Percentiles rank a stretch among this genome's conserved stretches.
Conservation (phyloP, 345 rosid genomes). For the Hibiscus mutabilis region DNA sequence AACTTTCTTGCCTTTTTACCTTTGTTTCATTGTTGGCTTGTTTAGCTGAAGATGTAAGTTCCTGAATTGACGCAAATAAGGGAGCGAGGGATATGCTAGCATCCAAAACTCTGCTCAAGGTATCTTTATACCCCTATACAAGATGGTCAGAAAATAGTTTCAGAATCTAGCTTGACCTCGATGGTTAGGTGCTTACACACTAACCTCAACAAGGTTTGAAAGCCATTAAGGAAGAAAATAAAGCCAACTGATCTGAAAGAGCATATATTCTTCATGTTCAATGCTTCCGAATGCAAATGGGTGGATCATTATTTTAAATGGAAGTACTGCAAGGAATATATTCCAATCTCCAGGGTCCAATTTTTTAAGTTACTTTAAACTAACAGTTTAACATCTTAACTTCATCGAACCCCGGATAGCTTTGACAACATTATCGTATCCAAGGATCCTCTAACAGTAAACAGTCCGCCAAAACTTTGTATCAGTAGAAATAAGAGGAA, state of each 20-base stretch:
- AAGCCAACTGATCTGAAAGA: background rate
- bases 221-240: background rate
- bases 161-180: background rate
- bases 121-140: constrained; percentile 44
- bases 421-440: background rate
- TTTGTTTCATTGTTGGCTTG: constrained; percentile 49
- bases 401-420: too few species aligned
- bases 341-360: background rate
- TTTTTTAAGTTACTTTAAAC: background rate
- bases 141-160: background rate
- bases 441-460: background rate
- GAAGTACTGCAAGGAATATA: background rate
- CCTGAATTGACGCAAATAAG: constrained; percentile 47
- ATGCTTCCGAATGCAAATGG: background rate
- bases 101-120: constrained; percentile 43
- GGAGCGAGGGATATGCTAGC: constrained; percentile 44
- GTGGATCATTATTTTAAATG: background rate
- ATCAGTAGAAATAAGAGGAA: background rate
- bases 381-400: too few species aligned
- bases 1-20: constrained; percentile 25
- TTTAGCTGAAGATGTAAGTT: constrained; percentile 49
- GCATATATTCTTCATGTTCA: background rate
- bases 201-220: background rate
- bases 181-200: background rate
- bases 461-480: background rate